These are phyloP conservation scores for Evernia prunastri DNA, from an alignment of 495 filamentous ascomycete species.

Conservation along the genomic window DNA sequence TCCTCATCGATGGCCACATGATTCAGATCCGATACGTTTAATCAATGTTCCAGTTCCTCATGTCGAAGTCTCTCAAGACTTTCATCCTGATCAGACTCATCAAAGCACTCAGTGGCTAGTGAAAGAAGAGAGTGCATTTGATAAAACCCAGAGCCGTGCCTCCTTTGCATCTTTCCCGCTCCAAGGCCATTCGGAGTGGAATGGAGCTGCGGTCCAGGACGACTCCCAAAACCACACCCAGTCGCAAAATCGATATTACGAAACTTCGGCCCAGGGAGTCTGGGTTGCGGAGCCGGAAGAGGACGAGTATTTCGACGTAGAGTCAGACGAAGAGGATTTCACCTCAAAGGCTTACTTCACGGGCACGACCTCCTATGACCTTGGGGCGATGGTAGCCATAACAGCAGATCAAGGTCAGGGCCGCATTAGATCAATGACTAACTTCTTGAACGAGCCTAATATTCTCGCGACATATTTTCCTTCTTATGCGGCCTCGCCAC, in stretches of 20 bases:
- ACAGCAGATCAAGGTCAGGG: slow-evolving; percentile 47
- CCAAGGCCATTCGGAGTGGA: slow-evolving; percentile 1
- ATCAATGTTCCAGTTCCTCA: not conserved
- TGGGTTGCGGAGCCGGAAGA: slow-evolving; percentile 46
- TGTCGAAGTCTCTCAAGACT: not conserved
- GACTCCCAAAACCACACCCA: slow-evolving; percentile 12
- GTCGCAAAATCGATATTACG: slow-evolving; percentile 15
- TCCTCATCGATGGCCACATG: slow-evolving; percentile 28
- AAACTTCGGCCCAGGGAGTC: slow-evolving; percentile 10
- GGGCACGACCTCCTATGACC: slow-evolving; percentile 29
- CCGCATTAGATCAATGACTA: slow-evolving; percentile 53
- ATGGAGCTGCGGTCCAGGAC: slow-evolving; percentile 14
- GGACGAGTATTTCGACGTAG: slow-evolving; percentile 56
- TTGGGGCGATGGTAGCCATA: slow-evolving; percentile 39
- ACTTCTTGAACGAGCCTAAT: slow-evolving; percentile 59
- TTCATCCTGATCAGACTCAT: not conserved
- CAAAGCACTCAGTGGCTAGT: not conserved
- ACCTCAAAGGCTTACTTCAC: slow-evolving; percentile 11
- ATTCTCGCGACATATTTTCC: slow-evolving; percentile 75
- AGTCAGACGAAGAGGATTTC: slow-evolving; percentile 57
- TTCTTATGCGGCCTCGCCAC: slow-evolving; percentile 65
- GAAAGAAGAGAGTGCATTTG: slow-evolving; percentile 3
- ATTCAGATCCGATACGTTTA: slow-evolving; percentile 20
- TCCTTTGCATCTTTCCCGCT: slow-evolving; percentile 7
- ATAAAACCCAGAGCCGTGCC: not conserved